Percentiles rank a stretch among this genome's conserved stretches.
These are phyloP conservation scores for Camelina hispida DNA, from an alignment of 345 rosid genomes.

Conservation along the genomic window DNA sequence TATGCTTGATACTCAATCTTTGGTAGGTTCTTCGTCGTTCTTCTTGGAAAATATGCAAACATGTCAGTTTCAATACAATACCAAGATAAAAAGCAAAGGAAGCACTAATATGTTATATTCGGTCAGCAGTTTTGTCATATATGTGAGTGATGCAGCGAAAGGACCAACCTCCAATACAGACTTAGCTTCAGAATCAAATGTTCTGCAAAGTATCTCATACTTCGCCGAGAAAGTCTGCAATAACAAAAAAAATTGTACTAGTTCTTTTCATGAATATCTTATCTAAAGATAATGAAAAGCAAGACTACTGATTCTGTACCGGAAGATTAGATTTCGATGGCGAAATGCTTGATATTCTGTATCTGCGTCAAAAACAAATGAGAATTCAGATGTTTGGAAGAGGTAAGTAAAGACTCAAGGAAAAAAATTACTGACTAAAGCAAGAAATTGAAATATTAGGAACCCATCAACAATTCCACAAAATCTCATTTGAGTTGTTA, in stretches of 20 bases:
- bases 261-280: neutral
- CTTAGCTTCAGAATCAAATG: slow-evolving; percentile 72
- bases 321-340: slow-evolving; percentile 74
- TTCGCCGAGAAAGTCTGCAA: slow-evolving; percentile 56
- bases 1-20: slow-evolving; percentile 21
- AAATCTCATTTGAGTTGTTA: neutral
- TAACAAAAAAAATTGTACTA: slow-evolving; percentile 7
- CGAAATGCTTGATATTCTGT: slow-evolving; percentile 74
- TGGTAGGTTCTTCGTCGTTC: slow-evolving; percentile 30
- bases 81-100: slow-evolving; percentile 6
- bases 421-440: neutral
- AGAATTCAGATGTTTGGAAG: slow-evolving; percentile 22
- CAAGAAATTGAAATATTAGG: neutral
- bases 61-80: slow-evolving; percentile 23
- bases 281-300: neutral
- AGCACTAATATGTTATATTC: neutral
- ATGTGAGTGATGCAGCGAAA: slow-evolving; percentile 7
- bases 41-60: slow-evolving; percentile 23
- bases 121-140: slow-evolving; percentile 12
- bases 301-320: slow-evolving; percentile 50
- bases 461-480: slow-evolving; percentile 7
- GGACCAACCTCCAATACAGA: slow-evolving; percentile 61
- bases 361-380: slow-evolving; percentile 54
- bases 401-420: neutral
- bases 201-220: slow-evolving; percentile 94